Evolutionary conservation across 768 basidiomycete species (phyloP).

Genomic region (Hericium rajendrae): DNA sequence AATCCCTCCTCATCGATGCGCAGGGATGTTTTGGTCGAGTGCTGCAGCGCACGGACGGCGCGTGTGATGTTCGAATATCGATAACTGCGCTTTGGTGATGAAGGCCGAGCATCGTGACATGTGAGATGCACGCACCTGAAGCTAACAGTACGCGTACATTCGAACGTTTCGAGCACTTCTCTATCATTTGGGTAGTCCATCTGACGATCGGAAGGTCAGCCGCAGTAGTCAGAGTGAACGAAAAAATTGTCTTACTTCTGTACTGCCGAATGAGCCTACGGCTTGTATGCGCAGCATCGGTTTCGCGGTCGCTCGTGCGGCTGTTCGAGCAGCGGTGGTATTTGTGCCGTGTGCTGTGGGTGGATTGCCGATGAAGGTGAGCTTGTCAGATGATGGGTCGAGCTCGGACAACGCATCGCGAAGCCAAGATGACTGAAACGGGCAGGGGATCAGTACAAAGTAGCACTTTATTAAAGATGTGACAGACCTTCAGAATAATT

Average conservation of each 20-base stretch:
- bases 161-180: conserved; percentile 86
- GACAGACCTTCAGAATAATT: conserved; percentile 80
- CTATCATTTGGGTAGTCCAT: conserved; percentile 95
- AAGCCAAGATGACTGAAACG: conserved; percentile 73
- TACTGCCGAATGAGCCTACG: conserved; percentile 73
- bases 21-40: conserved; percentile 80
- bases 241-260: conserved; percentile 47
- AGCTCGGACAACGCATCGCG: conserved; percentile 87
- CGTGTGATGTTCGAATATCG: conserved; percentile 68
- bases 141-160: conserved; percentile 55
- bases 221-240: neutral
- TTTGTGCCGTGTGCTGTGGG: conserved; percentile 21
- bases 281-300: conserved; percentile 77
- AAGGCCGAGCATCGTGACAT: neutral
- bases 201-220: conserved; percentile 27
- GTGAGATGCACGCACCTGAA: conserved; percentile 50
- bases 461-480: no score
- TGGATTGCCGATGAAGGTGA: conserved; percentile 77
- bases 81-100: conserved; percentile 45
- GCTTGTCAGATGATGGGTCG: conserved; percentile 77
- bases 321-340: conserved; percentile 11
- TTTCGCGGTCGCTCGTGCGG: conserved; percentile 22
- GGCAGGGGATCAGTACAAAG: neutral
- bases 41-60: conserved; percentile 66
- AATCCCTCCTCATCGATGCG: conserved; percentile 78